Base-by-base conservation (phyloP, 2,329 filamentous ascomycete species). In the Ploettnerulaceae sp. region DNA sequence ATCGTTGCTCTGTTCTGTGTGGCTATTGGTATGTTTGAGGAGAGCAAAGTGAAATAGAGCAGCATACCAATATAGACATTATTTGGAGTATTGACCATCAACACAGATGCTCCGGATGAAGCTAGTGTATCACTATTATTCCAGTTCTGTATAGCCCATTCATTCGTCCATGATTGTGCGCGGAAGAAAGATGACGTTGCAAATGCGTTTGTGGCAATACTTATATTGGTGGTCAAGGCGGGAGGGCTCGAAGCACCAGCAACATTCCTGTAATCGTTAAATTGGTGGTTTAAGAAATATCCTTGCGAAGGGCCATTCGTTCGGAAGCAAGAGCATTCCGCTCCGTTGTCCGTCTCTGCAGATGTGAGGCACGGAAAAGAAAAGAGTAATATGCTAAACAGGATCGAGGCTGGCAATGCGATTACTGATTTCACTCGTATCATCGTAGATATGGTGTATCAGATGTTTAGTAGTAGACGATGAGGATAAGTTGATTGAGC, bases 11-110 rank as follows among this genome's bases (percentile, higher is more conserved):
- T 38, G 43, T 45, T 60, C 55, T 59, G n/a, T 29, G 37, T 37
- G 2, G 38, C 22, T 8, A 25, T 29, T 9, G 17, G 15, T 37
- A 34, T 11, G 12, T 14, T 11, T 14, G 7, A 8, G 21, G 5
- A 3, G 21, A 9, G 22, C 12, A 35, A 17, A 34, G 15, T 5
- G 4, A 7, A 20, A 12, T n/a, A 29, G 12, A 22, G 7, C 11
- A 7, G 29, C 37, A n/a, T 42, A 62, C 60, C 59, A 28, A 62
- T 57, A 33, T 62, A 62, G 6, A 62, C 47, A 49, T 62, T 62
- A 43, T 54, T 62, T 4, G 53, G 42, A 2, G 58, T 57, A 34
- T 61, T 61, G 24, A 61, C 46, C 56, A 58, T 59, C 9, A 61
- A 34, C 1, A 58, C 35, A 9, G 53, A 48, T 8, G 59, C 56